Conservation (phyloP, 768 basidiomycete genomes). For the Lyophyllum semitale region DNA sequence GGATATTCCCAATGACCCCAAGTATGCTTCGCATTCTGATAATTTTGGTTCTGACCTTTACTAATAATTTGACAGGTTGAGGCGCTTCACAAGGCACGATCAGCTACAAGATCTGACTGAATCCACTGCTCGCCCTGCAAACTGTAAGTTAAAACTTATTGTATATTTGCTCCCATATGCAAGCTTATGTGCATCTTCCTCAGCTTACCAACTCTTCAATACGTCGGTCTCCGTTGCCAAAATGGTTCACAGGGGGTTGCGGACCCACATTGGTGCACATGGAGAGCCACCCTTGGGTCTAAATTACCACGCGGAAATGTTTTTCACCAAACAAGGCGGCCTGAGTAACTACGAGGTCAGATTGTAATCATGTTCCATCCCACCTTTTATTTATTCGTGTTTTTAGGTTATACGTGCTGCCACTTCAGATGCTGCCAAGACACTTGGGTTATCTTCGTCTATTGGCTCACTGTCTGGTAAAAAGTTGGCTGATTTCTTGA, state of each 20-base stretch:
- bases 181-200: conserved; percentile 4
- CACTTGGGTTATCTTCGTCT: conserved; percentile 62
- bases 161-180: neutral
- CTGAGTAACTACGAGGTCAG: conserved; percentile 69
- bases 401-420: conserved; percentile 66
- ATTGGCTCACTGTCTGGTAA: conserved; percentile 64
- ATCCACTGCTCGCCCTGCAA: conserved; percentile 56
- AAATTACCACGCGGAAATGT: conserved; percentile 81
- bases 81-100: conserved; percentile 66
- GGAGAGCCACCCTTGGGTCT: conserved; percentile 72
- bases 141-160: conserved; percentile 48
- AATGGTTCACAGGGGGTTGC: conserved; percentile 65
- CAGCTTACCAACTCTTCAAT: conserved; percentile 69
- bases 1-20: conserved; percentile 67
- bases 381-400: neutral
- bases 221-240: conserved; percentile 67
- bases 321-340: conserved; percentile 62
- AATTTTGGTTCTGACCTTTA: neutral
- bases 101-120: conserved; percentile 61
- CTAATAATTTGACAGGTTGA: conserved; percentile 42
- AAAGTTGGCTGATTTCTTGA: conserved; percentile 71
- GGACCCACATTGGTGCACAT: conserved; percentile 71
- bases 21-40: conserved; percentile 41
- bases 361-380: neutral
- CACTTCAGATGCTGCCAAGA: conserved; percentile 63